phyloP scores from a whole-genome alignment of 331 rosid species.

The Rosa hybrid region DNA sequence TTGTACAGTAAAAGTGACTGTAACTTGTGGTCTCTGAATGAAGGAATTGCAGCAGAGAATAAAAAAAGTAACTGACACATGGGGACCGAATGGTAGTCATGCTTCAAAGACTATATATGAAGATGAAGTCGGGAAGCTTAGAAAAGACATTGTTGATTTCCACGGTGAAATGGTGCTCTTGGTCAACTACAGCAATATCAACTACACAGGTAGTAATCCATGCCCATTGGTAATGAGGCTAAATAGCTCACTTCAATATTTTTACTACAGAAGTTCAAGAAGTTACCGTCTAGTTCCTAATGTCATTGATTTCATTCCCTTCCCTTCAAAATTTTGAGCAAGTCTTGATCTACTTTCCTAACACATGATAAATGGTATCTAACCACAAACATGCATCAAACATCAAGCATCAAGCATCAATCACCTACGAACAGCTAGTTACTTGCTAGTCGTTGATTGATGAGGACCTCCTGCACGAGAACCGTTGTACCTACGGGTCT shows the following conservation, averaged over 20 bases:
- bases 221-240: neutral
- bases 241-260: neutral
- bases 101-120: slow-evolving; percentile 45
- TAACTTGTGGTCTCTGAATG: slow-evolving; percentile 13
- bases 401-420: neutral
- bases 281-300: neutral
- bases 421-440: neutral
- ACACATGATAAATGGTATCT: neutral
- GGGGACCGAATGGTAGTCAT: slow-evolving; percentile 57
- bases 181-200: slow-evolving; percentile 80
- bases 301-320: neutral
- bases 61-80: slow-evolving; percentile 46
- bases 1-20: neutral
- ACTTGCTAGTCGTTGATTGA: neutral
- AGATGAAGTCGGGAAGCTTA: slow-evolving; percentile 62
- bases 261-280: neutral
- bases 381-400: neutral
- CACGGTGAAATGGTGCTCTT: slow-evolving; percentile 95
- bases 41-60: slow-evolving; percentile 76
- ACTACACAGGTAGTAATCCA: slow-evolving; percentile 64
- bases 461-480: neutral
- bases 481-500: no score
- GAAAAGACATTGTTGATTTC: slow-evolving; percentile 80
- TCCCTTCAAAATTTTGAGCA: neutral
- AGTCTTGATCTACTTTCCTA: neutral